Evolutionary conservation across 202 grass and related monocot genomes (phyloP), one percentile per base, ranked within the genome.

Genomic region (Panicum hallii): DNA sequence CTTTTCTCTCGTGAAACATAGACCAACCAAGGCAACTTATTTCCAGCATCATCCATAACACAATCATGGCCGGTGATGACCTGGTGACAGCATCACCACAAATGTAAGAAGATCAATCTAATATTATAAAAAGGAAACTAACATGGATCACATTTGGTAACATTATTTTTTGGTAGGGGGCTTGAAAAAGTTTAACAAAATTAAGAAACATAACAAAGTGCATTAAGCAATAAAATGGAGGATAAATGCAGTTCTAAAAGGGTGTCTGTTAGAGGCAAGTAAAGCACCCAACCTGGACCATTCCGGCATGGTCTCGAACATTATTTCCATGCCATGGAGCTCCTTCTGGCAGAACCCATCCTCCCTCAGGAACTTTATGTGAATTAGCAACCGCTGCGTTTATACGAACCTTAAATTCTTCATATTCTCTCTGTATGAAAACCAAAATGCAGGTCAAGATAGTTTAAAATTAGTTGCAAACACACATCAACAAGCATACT

Each of bases 1-100:
- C 88, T 93, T 71, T 93, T 93, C 87, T 93, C 91, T 75, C 91
- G 79, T 23, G 91, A 93, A 53, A 93, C 85, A 53, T 93, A 93
- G 40, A 93, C 75, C 73, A 93, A 84, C 54, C 86, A 84, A 22
- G 91, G 88, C 28, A 82, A 47, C 32, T 48, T 82, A 82, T 82
- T 82, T 49, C 80, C 80, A 73, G 80, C 68, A 63, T 82, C 80
- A 73, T 82, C 80, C 42, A 72, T 63, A 58, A 82, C 80, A 73
- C 26, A 82, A 73, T 82, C 80, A 63, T 82, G 54, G 15, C 68
- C 80, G 16, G 68, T 82, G 11, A 82, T 73, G 42, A 82, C 80
- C 80, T 82, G 80, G 6, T 62, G 42, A 47, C 60, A 79, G 48
- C 7, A 72, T 63, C 23, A 72, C 56, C 62, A 72, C 5, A 82